Evolutionary conservation across 192 early-diverging fungal genomes (phyloP).

Genomic region (Entomortierella parvispora): DNA sequence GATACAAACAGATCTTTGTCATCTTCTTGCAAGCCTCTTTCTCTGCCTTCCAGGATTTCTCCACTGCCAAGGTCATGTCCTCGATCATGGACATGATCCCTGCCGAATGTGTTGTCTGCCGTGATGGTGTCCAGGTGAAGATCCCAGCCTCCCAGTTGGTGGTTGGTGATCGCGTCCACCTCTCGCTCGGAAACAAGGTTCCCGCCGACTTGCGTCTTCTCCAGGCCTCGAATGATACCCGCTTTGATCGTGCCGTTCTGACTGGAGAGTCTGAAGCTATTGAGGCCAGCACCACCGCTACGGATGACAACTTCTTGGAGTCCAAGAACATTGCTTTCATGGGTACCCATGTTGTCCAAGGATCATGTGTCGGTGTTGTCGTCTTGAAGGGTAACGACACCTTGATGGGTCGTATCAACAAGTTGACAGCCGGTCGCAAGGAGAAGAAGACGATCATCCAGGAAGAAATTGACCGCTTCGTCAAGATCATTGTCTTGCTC

Average conservation of each 20-base stretch:
- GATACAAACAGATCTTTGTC: conserved; percentile 59
- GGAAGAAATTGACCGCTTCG: conserved; percentile 72
- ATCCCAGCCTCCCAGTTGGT: conserved; percentile 73
- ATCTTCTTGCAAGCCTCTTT: conserved; percentile 77
- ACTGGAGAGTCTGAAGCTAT: conserved; percentile 84
- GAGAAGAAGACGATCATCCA: conserved; percentile 65
- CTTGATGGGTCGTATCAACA: conserved; percentile 80
- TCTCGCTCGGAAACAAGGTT: conserved; percentile 76
- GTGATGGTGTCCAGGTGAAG: conserved; percentile 65
- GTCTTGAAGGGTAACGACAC: conserved; percentile 77
- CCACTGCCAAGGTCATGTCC: conserved; percentile 73
- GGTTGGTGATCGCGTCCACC: conserved; percentile 79
- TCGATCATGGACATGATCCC: conserved; percentile 82
- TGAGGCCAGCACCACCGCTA: conserved; percentile 66
- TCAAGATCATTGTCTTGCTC: conserved; percentile 70
- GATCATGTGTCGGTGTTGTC: conserved; percentile 80
- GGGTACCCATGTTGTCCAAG: conserved; percentile 78
- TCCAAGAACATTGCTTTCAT: conserved; percentile 88
- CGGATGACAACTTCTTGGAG: conserved; percentile 82
- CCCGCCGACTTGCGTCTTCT: conserved; percentile 85
- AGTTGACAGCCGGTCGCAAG: conserved; percentile 58
- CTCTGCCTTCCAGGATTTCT: conserved; percentile 78
- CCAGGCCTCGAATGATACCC: conserved; percentile 70
- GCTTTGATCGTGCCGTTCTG: conserved; percentile 82
- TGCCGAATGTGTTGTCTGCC: conserved; percentile 71